A percentile compares a stretch with the other conserved stretches of the same genome.
Conservation (phyloP, 805 yeast genomes). For the Maudiozyma turicensis region DNA sequence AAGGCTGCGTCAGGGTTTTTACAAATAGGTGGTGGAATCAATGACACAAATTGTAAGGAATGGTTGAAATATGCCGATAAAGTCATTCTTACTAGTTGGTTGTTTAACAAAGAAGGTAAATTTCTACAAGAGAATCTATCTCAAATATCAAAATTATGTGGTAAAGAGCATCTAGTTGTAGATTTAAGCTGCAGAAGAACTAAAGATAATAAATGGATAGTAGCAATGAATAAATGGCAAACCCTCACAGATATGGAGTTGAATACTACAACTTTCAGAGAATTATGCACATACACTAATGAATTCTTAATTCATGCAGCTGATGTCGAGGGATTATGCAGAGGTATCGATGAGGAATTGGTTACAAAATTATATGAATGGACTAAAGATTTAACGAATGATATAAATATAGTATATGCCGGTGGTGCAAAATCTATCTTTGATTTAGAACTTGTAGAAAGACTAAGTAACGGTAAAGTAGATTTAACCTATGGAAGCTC, state of each 20-base stretch:
- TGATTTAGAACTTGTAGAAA: constrained; percentile 59
- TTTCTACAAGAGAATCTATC: constrained; percentile 44
- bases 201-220: constrained; percentile 52
- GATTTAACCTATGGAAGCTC: constrained; percentile 92
- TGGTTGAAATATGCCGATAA: constrained; percentile 83
- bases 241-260: constrained; percentile 63
- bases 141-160: constrained; percentile 44
- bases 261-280: constrained; percentile 40
- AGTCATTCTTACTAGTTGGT: constrained; percentile 86
- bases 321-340: constrained; percentile 93
- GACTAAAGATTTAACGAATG: constrained; percentile 36
- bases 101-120: constrained; percentile 46
- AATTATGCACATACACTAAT: constrained; percentile 56
- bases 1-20: constrained; percentile 59
- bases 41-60: constrained; percentile 51
- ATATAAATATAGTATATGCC: constrained; percentile 79
- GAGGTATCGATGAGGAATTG: constrained; percentile 78
- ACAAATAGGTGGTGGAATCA: constrained; percentile 94
- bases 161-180: constrained; percentile 61
- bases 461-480: constrained; percentile 68
- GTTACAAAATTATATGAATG: constrained; percentile 69
- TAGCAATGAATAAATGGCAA: constrained; percentile 98
- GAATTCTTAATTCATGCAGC: constrained; percentile 96
- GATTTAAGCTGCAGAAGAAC: constrained; percentile 75
- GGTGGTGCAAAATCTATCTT: constrained; percentile 81